Percentiles rank a stretch among this genome's conserved stretches.
Conservation (phyloP, 2,329 filamentous ascomycete species). For the Colletotrichum filicis region DNA sequence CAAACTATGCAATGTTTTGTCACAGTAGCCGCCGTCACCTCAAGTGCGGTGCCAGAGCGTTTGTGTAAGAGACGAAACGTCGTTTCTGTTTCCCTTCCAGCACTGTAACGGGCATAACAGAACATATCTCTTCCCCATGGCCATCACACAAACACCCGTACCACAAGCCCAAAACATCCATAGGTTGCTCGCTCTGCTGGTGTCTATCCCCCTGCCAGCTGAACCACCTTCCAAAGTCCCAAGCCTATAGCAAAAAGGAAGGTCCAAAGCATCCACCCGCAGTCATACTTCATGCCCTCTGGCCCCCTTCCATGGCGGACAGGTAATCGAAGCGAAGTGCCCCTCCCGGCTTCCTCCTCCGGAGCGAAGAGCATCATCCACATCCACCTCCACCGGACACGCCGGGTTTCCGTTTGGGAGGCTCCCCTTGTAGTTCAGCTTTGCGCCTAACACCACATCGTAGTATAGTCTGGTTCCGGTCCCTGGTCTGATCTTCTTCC, state of each 20-base stretch:
- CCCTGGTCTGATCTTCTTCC: conserved; percentile 26
- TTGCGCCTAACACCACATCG: not conserved
- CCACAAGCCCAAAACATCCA: not conserved
- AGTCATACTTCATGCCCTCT: not conserved
- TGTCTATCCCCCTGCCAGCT: not conserved
- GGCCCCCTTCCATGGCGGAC: not conserved
- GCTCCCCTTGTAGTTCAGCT: not conserved
- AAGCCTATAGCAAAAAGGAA: not conserved
- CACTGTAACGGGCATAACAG: not conserved
- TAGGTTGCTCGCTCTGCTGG: not conserved
- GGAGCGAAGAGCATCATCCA: not conserved
- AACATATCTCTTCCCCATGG: not conserved
- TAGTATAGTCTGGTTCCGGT: conserved; percentile 8
- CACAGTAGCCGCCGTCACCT: conserved; percentile 26
- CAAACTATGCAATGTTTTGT: not conserved
- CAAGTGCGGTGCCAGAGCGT: not conserved
- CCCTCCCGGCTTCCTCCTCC: not conserved
- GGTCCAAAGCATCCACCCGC: not conserved
- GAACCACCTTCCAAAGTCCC: not conserved
- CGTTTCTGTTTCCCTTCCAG: conserved; percentile 1
- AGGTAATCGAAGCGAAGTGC: conserved; percentile 13
- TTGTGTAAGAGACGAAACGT: not conserved
- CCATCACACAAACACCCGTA: not conserved
- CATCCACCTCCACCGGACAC: conserved; percentile 19
- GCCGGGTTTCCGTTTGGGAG: conserved; percentile 10